Base-by-base conservation (phyloP, 2,329 filamentous ascomycete species). In the Didymella pinodella region DNA sequence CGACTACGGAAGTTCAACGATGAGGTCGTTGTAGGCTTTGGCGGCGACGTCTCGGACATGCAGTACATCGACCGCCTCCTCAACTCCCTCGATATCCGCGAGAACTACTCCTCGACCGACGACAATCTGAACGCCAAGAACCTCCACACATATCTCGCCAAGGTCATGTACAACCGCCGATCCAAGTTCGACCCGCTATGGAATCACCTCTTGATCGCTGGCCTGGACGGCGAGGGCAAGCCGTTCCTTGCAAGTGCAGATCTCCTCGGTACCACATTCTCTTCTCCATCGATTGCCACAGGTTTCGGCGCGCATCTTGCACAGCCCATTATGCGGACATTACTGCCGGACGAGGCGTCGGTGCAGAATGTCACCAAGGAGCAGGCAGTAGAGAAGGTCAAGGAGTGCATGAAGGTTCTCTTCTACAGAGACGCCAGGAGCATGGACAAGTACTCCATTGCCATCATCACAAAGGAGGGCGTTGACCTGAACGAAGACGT, bases 31-130 rank as follows among this genome's bases (percentile, higher is more conserved):
- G 85, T 99, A 74, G 95, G 95, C 72, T 96, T 98, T 81, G 92
- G 93, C 78, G 95, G 95, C 78, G 95, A 99, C 82, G 90, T 99
- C 71, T 96, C 92, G 65, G 95, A 99, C 83, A 98, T 99, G 95
- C 95, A 99, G 84, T 96, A 96, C 83, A 88, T 99, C 68, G 91
- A 97, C 86, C 89, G 95, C 70, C 88, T 97, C 74, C 89, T 99
- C 69, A 89, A 86, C 74, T 90, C 91, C 64, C 90, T 98, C 71
- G 88, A 91, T 77, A 92, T 96, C 78, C 86, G 90, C 77, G 93
- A 98, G 84, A 90, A 92, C 76, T 98, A 99, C 84, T 85, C 85
- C 58, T 75, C 78, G 66, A 77, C 69, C 72, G 79, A 74, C 61
- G 80, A 72, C 80, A 82, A 71, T 36, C 89, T 99, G 72, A 92